Evolutionary conservation across 257 asterid genomes (phyloP), one percentile per base, ranked within the genome.

Genomic region (Craterostigma plantagineum): DNA sequence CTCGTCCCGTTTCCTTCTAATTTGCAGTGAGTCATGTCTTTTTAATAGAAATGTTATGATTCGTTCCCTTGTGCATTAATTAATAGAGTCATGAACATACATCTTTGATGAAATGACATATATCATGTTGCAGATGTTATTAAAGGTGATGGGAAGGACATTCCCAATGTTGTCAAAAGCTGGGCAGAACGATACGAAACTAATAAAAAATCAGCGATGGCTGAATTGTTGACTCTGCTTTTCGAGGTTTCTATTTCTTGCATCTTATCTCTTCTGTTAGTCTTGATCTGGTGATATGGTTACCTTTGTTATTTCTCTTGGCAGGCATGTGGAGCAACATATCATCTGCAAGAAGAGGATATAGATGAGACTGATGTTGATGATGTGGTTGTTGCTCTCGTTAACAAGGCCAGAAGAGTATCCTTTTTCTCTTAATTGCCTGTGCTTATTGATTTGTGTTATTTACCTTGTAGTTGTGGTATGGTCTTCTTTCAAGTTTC

Each of bases 271-370:
- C 8, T 37, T 37, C n/a, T 37, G 8, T 37, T 10, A 8, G 41
- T 23, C 12, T 13, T 42, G 5, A 12, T 35, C 54, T 48, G 54
- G 49, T 41, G 14, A 42, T 38, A 18, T 34, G 27, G 14, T 37
- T 57, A 38, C 38, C 50, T 36, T 44, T 50, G 33, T 17, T 37
- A 49, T 33, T 55, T 44, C 16, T 65, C 44, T 38, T 58, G 16
- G 64, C 74, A 90, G 98, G 92, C 84, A 39, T 90, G 98, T 10
- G 98, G 98, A 56, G 91, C 87, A 39, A 82, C 79, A 71, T 67
- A 82, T 60, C 61, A 27, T 54, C 72, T 77, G 48, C 63, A 57
- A 33, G 91, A 79, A 62, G 79, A 82, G 60, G 59, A 56, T 52
- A 60, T 82, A 48, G 93, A 90, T 38, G 85, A 79, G 59, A 75